Conservation (phyloP, 2,329 filamentous ascomycete genomes). For the Dryadomyces quercivorus region DNA sequence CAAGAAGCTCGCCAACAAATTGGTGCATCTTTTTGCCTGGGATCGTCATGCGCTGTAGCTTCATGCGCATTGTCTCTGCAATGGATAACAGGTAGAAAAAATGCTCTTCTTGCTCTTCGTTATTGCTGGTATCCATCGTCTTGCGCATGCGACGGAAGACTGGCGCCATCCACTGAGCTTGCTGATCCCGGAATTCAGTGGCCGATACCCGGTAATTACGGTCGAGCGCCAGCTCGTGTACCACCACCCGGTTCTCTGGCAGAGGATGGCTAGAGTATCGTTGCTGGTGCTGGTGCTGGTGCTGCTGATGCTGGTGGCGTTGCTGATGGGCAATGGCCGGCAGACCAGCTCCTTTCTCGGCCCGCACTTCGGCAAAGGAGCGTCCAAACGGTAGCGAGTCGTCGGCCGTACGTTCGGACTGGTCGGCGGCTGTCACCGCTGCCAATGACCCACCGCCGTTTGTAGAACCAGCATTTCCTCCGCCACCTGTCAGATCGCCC, state of each 20-base stretch:
- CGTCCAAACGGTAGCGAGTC: neutral
- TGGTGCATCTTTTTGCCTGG: slow-evolving; percentile 61
- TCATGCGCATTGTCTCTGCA: slow-evolving; percentile 57
- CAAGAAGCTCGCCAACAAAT: slow-evolving; percentile 63
- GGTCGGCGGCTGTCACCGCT: neutral
- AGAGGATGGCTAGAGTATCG: slow-evolving; percentile 29
- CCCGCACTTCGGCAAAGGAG: neutral
- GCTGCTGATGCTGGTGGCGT: neutral
- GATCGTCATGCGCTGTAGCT: slow-evolving; percentile 60
- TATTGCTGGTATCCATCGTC: slow-evolving; percentile 54
- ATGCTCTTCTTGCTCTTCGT: slow-evolving; percentile 50
- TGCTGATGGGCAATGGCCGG: neutral
- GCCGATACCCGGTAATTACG: slow-evolving; percentile 62
- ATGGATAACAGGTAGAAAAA: slow-evolving; percentile 59
- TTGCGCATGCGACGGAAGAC: slow-evolving; percentile 45
- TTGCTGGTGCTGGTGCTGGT: slow-evolving; percentile 19
- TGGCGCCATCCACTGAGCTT: slow-evolving; percentile 33
- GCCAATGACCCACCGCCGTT: neutral
- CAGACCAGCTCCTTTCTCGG: neutral
- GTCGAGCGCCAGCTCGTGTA: slow-evolving; percentile 72
- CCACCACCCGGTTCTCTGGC: slow-evolving; percentile 61
- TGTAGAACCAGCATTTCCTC: neutral
- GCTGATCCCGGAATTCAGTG: slow-evolving; percentile 46
- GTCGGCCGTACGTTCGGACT: neutral
- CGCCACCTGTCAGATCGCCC: slow-evolving; percentile 20